These are phyloP conservation scores for Rhizomucor miehei DNA, from an alignment of 371 early-diverging fungal genomes.

Conservation along the genomic window DNA sequence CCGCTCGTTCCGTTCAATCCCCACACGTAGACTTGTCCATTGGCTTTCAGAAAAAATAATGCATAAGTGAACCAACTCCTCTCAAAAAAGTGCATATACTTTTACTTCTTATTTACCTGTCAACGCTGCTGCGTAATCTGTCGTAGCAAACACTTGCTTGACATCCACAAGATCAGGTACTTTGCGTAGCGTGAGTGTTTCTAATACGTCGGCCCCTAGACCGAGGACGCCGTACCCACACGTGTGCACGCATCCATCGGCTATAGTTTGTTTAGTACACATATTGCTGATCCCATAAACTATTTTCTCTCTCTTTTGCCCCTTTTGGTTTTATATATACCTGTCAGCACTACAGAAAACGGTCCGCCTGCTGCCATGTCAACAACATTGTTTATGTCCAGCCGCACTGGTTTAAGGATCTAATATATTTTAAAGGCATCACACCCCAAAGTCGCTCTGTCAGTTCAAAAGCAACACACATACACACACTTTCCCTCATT, in stretches of 20 bases:
- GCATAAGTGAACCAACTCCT: background rate
- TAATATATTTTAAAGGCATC: conserved; percentile 17
- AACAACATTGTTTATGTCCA: conserved; percentile 31
- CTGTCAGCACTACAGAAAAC: conserved; percentile 62
- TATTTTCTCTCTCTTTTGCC: background rate
- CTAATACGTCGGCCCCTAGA: conserved; percentile 44
- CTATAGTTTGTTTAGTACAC: conserved; percentile 9
- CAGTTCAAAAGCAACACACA: too few relatives aligned
- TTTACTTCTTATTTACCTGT: conserved; percentile 36
- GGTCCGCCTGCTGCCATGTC: conserved; percentile 76
- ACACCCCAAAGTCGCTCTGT: too few relatives aligned
- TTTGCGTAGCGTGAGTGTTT: conserved; percentile 43
- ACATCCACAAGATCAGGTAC: conserved; percentile 33
- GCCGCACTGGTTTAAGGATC: conserved; percentile 60
- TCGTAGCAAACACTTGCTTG: conserved; percentile 47
- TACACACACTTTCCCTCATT: background rate
- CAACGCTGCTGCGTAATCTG: conserved; percentile 61
- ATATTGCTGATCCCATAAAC: background rate
- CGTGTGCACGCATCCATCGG: conserved; percentile 58
- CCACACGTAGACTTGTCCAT: conserved; percentile 58
- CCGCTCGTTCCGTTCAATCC: conserved; percentile 56
- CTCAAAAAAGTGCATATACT: background rate
- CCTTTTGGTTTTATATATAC: conserved; percentile 8
- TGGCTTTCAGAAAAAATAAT: conserved; percentile 19
- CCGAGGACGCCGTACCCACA: conserved; percentile 80